A percentile compares a stretch with the other conserved stretches of the same genome.
phyloP scores from a whole-genome alignment of 768 basidiomycete genomes.

The Mycena chlorophos region DNA sequence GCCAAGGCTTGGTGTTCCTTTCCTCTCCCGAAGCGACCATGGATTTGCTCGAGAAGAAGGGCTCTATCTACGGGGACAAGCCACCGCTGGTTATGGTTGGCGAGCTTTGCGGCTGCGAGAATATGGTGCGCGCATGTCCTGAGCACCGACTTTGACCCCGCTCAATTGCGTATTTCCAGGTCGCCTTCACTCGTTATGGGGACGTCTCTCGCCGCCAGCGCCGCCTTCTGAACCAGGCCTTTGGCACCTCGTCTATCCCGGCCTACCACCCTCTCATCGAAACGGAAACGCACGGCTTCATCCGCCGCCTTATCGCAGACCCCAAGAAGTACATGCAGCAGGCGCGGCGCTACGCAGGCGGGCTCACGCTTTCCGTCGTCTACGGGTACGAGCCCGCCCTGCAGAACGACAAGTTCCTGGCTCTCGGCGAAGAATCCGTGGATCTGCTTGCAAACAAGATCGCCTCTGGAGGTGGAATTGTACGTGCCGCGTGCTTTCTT shows the following conservation, averaged over 20 bases:
- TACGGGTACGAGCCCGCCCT: slow-evolving; percentile 45
- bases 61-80: slow-evolving; percentile 74
- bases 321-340: slow-evolving; percentile 39
- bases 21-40: slow-evolving; percentile 54
- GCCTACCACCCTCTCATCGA: slow-evolving; percentile 59
- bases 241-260: slow-evolving; percentile 53
- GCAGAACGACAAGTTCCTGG: slow-evolving; percentile 42
- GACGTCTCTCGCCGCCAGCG: slow-evolving; percentile 66
- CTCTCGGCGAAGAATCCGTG: slow-evolving; percentile 44
- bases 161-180: slow-evolving; percentile 30
- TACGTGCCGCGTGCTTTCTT: slow-evolving; percentile 43
- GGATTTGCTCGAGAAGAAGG: slow-evolving; percentile 70
- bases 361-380: slow-evolving; percentile 32
- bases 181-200: slow-evolving; percentile 67
- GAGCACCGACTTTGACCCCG: slow-evolving; percentile 1
- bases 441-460: slow-evolving; percentile 44
- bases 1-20: slow-evolving; percentile 63
- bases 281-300: slow-evolving; percentile 56
- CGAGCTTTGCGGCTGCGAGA: slow-evolving; percentile 72
- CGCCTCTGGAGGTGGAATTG: slow-evolving; percentile 43
- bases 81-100: slow-evolving; percentile 67
- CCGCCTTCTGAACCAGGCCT: slow-evolving; percentile 63
- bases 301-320: slow-evolving; percentile 52
- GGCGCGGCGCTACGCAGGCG: slow-evolving; percentile 48
- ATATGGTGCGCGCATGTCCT: slow-evolving; percentile 48